Evolutionary conservation across 2,329 filamentous ascomycete genomes (phyloP).

Genomic region (Fusarium guadeloupense): DNA sequence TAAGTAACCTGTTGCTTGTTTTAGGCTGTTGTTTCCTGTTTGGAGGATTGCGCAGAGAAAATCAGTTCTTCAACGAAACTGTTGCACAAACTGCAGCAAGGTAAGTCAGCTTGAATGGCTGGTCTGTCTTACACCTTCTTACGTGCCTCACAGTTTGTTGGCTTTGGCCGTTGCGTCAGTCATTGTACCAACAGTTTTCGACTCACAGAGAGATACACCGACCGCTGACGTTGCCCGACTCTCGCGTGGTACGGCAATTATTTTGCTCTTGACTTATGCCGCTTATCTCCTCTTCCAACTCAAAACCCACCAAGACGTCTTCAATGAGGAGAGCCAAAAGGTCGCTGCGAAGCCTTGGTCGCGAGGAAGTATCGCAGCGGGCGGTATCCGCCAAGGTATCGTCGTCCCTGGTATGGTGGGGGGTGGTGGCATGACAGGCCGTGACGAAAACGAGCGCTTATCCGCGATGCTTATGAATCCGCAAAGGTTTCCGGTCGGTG

Average conservation of each 20-base stretch:
- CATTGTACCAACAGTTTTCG: conserved; percentile 91
- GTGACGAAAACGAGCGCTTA: conserved; percentile 55
- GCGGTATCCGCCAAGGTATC: conserved; percentile 53
- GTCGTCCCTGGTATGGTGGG: conserved; percentile 53
- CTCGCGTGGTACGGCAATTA: conserved; percentile 79
- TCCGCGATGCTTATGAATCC: conserved; percentile 57
- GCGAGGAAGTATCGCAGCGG: conserved; percentile 41
- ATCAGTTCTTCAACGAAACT: conserved; percentile 91
- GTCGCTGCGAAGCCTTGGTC: conserved; percentile 67
- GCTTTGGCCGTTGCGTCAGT: conserved; percentile 81
- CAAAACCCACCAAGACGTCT: conserved; percentile 82
- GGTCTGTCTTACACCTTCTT: not conserved
- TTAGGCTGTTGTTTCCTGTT: conserved; percentile 94
- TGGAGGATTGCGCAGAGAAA: conserved; percentile 78
- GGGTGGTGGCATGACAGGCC: conserved; percentile 46
- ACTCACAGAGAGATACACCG: conserved; percentile 57
- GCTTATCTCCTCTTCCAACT: conserved; percentile 92
- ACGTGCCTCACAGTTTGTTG: conserved; percentile 59
- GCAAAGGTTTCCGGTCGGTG: conserved; percentile 49
- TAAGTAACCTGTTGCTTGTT: conserved; percentile 89
- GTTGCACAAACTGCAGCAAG: conserved; percentile 91
- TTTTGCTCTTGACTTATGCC: conserved; percentile 83
- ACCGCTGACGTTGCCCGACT: conserved; percentile 65
- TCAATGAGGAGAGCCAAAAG: conserved; percentile 82
- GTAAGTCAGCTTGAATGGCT: not conserved